Conservation (phyloP, 495 filamentous ascomycete species). For the Letharia columbiana region DNA sequence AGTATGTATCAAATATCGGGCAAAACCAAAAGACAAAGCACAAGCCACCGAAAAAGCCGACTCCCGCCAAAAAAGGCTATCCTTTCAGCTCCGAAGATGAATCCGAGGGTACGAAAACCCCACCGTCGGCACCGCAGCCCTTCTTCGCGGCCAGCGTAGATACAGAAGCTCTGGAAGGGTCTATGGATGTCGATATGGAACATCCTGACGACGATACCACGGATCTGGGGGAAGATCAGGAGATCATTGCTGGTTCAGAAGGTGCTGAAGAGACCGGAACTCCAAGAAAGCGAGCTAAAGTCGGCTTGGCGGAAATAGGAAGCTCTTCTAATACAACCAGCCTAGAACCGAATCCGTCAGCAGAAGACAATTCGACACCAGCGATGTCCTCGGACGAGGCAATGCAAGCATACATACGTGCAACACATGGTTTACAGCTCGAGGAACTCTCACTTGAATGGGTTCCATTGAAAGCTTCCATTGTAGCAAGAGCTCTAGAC, state of each 20-base stretch:
- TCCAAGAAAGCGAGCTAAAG: slow-evolving; percentile 22
- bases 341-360: neutral
- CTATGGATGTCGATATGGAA: slow-evolving; percentile 29
- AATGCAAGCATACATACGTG: slow-evolving; percentile 44
- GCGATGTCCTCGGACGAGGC: slow-evolving; percentile 19
- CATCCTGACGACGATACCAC: slow-evolving; percentile 28
- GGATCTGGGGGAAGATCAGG: slow-evolving; percentile 27
- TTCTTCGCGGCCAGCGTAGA: slow-evolving; percentile 15
- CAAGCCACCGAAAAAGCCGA: slow-evolving; percentile 16
- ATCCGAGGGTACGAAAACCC: slow-evolving; percentile 8
- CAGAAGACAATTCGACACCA: slow-evolving; percentile 4
- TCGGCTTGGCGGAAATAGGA: slow-evolving; percentile 14
- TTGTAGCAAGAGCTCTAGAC: slow-evolving; percentile 45
- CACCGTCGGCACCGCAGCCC: slow-evolving; percentile 9
- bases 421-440: slow-evolving; percentile 46
- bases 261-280: slow-evolving; percentile 15
- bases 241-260: slow-evolving; percentile 29
- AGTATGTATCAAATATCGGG: neutral
- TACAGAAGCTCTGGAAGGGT: slow-evolving; percentile 20
- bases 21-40: slow-evolving; percentile 5
- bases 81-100: slow-evolving; percentile 17
- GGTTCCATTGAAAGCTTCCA: slow-evolving; percentile 47
- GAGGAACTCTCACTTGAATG: slow-evolving; percentile 45
- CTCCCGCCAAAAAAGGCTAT: slow-evolving; percentile 3
- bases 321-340: slow-evolving; percentile 1